Evolutionary conservation across 306 rosid species (phyloP), one percentile per base, ranked within the genome.

Genomic region (Vigna mungo): DNA sequence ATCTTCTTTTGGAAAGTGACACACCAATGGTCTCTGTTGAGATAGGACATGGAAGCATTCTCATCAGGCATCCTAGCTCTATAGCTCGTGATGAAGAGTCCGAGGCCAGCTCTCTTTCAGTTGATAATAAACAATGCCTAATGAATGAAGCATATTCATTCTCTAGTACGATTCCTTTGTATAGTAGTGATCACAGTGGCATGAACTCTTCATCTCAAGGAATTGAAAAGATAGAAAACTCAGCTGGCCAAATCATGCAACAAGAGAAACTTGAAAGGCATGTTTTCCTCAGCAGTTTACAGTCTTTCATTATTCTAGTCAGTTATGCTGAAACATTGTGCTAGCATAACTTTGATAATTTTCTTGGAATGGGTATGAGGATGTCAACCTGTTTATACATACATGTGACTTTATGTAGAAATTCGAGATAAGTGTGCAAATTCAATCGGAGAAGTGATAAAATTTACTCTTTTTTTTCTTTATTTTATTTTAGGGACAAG

Each of bases 21-120:
- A 83, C 88, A n/a, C 99, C 99, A 44, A 90, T 95, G 99, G 99
- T 95, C 81, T 95, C 99, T 71, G 99, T 95, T 81, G 99, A 95
- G 88, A 92, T 92, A 77, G 99, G 99, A 85, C 99, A 95, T 84
- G 99, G 99, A 82, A 92, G 97, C 84, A 91, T 95, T 84, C 97
- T 95, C 69, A 89, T 95, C 18, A 87, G 96, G 92, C 97, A 92
- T 85, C 99, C 99, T 1, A 91, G 89, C 83, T 86, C 91, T 52
- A 85, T 92, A 68, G 88, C 86, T 59, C 91, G 97, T 39, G 97
- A 95, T 47, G 99, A 95, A 84, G 99, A 95, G 86, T 95, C 99
- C 8, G 99, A 95, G 85, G 98, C 97, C 81, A 95, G 99, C 89
- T 95, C 99, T 36, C 89, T 92, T 71, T 92, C 97, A 20, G 89